These are phyloP conservation scores for Pseudogymnoascus sp. DNA, from an alignment of 2,329 filamentous ascomycete species.

Conservation along the genomic window DNA sequence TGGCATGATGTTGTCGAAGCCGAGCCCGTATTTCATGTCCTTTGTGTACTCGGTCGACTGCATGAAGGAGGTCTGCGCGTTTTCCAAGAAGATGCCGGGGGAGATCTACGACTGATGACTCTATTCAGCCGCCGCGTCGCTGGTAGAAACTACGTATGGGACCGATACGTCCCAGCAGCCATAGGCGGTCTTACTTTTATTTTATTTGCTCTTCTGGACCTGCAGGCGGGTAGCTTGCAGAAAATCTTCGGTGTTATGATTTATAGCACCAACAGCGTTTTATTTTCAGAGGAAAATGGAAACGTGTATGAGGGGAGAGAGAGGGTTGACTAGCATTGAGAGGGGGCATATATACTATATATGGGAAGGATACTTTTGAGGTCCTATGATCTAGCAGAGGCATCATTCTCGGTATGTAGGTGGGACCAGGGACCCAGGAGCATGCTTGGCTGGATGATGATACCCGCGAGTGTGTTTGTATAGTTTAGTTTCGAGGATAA, in stretches of 20 bases:
- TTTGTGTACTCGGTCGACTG: slow-evolving; percentile 23
- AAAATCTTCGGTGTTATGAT: neutral
- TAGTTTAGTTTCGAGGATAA: neutral
- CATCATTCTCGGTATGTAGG: neutral
- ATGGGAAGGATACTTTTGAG: neutral
- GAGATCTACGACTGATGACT: neutral
- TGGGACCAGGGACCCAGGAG: neutral
- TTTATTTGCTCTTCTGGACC: neutral
- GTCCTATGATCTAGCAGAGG: neutral
- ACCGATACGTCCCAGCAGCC: neutral
- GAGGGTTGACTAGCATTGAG: neutral
- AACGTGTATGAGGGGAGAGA: neutral
- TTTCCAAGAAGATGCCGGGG: slow-evolving; percentile 20
- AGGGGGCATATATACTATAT: neutral
- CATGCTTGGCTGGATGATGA: neutral
- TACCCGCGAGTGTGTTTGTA: neutral
- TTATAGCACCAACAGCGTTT: neutral
- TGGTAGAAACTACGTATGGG: neutral
- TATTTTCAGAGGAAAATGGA: neutral
- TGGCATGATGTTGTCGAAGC: slow-evolving; percentile 17
- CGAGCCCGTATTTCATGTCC: slow-evolving; percentile 23
- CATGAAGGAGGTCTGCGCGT: slow-evolving; percentile 24
- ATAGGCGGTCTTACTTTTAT: neutral
- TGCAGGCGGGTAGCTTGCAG: neutral
- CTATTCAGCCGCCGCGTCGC: neutral